These are phyloP conservation scores for Penicillium antarcticum DNA, from an alignment of 495 filamentous ascomycete genomes.

Conservation along the genomic window DNA sequence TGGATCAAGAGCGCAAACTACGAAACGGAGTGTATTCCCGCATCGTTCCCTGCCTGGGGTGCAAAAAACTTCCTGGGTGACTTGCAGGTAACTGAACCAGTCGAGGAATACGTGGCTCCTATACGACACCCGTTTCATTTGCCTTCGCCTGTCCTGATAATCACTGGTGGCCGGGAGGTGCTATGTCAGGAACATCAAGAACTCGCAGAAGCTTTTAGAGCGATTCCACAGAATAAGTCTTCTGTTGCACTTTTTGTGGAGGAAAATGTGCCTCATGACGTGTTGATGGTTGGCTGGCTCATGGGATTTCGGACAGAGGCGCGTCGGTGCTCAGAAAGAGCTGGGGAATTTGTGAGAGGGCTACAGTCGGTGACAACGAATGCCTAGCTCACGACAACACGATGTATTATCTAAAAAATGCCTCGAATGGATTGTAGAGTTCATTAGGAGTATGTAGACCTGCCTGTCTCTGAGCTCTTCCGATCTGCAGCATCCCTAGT, in stretches of 20 bases:
- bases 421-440: no score
- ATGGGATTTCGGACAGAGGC: constrained; percentile 28
- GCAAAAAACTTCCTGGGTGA: constrained; percentile 19
- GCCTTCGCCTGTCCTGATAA: constrained; percentile 30
- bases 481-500: no score
- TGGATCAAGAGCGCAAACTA: constrained; percentile 27
- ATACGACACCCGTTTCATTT: constrained; percentile 32
- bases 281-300: constrained; percentile 28
- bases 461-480: no score
- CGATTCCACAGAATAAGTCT: constrained; percentile 8
- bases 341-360: constrained; percentile 27
- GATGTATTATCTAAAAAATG: no score
- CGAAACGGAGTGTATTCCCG: constrained; percentile 33
- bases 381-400: constrained; percentile 1
- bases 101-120: constrained; percentile 27
- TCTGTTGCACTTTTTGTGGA: constrained; percentile 27
- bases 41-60: constrained; percentile 31
- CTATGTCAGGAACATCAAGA: constrained; percentile 28
- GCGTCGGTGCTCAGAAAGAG: constrained; percentile 20
- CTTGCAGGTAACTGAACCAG: constrained; percentile 8
- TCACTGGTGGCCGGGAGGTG: constrained; percentile 35
- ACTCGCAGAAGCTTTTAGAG: constrained; percentile 25
- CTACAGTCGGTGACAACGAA: no score
- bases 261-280: constrained; percentile 32
- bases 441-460: no score